Percentiles rank a stretch among this genome's conserved stretches.
phyloP scores from a whole-genome alignment of 208 protist species.

The Vickermania spadyakhi region DNA sequence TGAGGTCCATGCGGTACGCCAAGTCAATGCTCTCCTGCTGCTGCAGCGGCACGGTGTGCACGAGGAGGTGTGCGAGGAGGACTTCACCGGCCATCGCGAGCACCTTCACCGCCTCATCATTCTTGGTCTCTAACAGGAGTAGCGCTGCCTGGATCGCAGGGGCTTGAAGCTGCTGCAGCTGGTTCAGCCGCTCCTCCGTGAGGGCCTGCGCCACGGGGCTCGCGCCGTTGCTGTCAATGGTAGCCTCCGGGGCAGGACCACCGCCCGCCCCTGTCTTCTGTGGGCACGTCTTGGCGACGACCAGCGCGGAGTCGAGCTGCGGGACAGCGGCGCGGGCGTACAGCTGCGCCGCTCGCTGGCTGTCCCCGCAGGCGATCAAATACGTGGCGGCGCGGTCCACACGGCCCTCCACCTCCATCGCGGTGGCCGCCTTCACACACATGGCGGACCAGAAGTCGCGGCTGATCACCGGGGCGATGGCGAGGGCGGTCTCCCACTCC shows the following conservation, averaged over 20 bases:
- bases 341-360: conserved; percentile 43
- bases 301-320: conserved; percentile 37
- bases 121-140: conserved; percentile 41
- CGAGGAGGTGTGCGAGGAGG: conserved; percentile 50
- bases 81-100: conserved; percentile 55
- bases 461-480: conserved; percentile 75
- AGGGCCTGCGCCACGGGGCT: conserved; percentile 26
- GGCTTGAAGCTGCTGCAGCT: conserved; percentile 32
- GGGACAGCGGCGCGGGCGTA: conserved; percentile 27
- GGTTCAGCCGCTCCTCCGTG: conserved; percentile 21
- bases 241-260: conserved; percentile 6
- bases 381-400: conserved; percentile 44
- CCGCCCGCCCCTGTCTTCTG: conserved; percentile 18
- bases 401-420: conserved; percentile 59
- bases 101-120: conserved; percentile 58
- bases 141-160: conserved; percentile 56
- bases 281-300: conserved; percentile 56
- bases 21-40: conserved; percentile 72
- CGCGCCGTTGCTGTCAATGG: conserved; percentile 44
- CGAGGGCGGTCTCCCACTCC: conserved; percentile 87
- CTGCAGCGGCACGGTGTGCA: conserved; percentile 74
- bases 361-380: conserved; percentile 76
- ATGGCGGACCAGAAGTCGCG: conserved; percentile 79
- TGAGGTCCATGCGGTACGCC: conserved; percentile 63
- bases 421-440: conserved; percentile 52